Base-by-base conservation (phyloP, 345 rosid species). In the Melaleuca quinquenervia region DNA sequence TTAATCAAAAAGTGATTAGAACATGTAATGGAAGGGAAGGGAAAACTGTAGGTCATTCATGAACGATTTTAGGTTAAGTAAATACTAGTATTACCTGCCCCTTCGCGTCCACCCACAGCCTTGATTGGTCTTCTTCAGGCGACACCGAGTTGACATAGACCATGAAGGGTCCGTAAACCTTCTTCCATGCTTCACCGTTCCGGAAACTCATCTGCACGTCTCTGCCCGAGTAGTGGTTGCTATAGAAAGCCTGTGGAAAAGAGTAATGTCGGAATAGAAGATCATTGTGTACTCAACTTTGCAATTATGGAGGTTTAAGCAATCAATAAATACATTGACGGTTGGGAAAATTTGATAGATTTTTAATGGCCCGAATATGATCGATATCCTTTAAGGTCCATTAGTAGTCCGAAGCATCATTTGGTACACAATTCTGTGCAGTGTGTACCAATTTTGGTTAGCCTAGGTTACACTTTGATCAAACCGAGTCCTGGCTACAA, bases 81-180 rank as follows among this genome's bases (percentile, higher is more conserved):
- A 27, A 74, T n/a, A 27, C n/a, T n/a, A 41, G 64, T 5, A 6
- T 6, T 60, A 92, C 93, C 89, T 92, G 92, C 26, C 52, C 49
- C 41, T 90, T 89, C 22, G 92, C 93, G 83, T 92, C 92, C 32
- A 83, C 83, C 93, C 93, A 92, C 6, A 89, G 88, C 12, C 18
- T 52, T 14, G 41, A 84, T 16, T 53, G 82, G 21, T 50, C 12
- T 14, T 51, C 50, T 14, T 84, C n/a, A 2, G 82, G 50, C 48
- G 86, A 36, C 32, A 50, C 50, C n/a, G n/a, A n/a, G n/a, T n/a
- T n/a, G n/a, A n/a, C n/a, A n/a, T n/a, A n/a, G n/a, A n/a, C n/a
- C n/a, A 86, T 86, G 21, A 89, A 89, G 10, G 93, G 93, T 3
- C 93, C 93, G 50, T 88, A 85, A 16, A 90, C 91, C 84, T 86